Evolutionary conservation across 2,329 filamentous ascomycete species (phyloP).

Genomic region (Trichoderma arundinaceum): DNA sequence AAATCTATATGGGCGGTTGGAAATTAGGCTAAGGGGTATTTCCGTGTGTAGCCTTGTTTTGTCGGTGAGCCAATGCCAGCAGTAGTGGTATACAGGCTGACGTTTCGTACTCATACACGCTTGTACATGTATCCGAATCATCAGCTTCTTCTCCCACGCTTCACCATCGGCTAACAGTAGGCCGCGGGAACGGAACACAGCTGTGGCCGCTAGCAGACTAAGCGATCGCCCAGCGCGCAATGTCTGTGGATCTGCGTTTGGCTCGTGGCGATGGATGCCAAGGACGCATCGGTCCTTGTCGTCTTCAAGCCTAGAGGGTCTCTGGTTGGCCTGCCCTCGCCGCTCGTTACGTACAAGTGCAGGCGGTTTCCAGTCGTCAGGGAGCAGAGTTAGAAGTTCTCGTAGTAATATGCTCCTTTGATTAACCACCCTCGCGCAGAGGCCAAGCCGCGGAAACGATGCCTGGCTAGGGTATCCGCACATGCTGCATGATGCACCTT

Average conservation of each 20-base stretch:
- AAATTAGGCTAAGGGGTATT: not conserved
- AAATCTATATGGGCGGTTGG: not conserved
- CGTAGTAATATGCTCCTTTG: conserved; percentile 8
- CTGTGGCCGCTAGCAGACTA: not conserved
- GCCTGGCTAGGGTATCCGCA: conserved; percentile 21
- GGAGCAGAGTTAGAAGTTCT: not conserved
- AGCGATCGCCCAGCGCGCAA: conserved; percentile 16
- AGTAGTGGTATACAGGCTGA: not conserved
- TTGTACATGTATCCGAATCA: not conserved
- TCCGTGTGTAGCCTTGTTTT: not conserved
- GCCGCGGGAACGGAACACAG: not conserved
- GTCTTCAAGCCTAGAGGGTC: not conserved
- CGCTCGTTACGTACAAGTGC: conserved; percentile 1
- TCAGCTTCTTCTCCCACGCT: not conserved
- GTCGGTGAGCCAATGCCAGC: not conserved
- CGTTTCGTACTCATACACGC: not conserved
- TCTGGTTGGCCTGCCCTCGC: not conserved
- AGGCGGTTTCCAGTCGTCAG: not conserved
- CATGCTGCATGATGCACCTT: conserved; percentile 25
- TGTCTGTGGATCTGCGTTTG: conserved; percentile 20
- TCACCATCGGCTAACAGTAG: not conserved
- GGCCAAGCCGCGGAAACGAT: conserved; percentile 28
- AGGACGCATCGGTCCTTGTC: conserved; percentile 17
- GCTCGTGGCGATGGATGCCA: conserved; percentile 11
- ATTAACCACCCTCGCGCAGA: conserved; percentile 2